phyloP scores from a whole-genome alignment of 768 basidiomycete species.

The Hemileccinum impolitum region DNA sequence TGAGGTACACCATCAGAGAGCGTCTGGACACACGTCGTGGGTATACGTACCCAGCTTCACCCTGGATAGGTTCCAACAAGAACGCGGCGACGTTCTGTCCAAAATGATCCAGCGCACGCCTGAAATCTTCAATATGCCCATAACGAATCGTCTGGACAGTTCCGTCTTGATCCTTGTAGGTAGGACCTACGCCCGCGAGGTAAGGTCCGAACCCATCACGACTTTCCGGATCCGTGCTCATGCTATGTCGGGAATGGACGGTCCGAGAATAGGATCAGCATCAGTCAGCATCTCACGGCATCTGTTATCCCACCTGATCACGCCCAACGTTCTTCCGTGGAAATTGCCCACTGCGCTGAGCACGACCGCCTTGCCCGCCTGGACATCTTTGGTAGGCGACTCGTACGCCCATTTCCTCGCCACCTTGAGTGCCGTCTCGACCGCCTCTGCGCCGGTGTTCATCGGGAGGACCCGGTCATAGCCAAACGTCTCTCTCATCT shows the following conservation, averaged over 20 bases:
- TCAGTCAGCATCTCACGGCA: not conserved
- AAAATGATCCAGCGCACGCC: slow-evolving; percentile 72
- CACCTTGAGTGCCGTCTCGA: slow-evolving; percentile 95
- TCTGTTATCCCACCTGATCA: slow-evolving; percentile 57
- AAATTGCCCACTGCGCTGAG: slow-evolving; percentile 89
- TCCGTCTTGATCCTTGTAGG: slow-evolving; percentile 53
- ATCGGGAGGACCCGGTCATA: slow-evolving; percentile 97
- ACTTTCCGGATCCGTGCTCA: slow-evolving; percentile 94
- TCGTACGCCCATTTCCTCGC: slow-evolving; percentile 97
- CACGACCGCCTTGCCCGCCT: slow-evolving; percentile 71
- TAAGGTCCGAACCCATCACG: slow-evolving; percentile 90
- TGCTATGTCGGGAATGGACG: slow-evolving; percentile 41
- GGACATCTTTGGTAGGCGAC: slow-evolving; percentile 58
- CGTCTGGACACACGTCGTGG: no score
- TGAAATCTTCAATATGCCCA: slow-evolving; percentile 79
- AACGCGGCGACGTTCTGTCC: slow-evolving; percentile 88
- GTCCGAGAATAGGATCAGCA: slow-evolving; percentile 10
- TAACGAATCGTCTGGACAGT: slow-evolving; percentile 65
- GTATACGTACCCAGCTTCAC: slow-evolving; percentile 86
- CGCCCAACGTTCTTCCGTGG: slow-evolving; percentile 88
- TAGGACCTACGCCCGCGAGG: slow-evolving; percentile 80
- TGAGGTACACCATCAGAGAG: slow-evolving; percentile 1
- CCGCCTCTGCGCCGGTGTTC: slow-evolving; percentile 99
- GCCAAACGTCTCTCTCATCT: slow-evolving; percentile 78
- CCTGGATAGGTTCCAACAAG: slow-evolving; percentile 96